Evolutionary conservation across 805 yeast species (phyloP), one percentile per base, ranked within the genome.

Genomic region (Lachancea fermentati): DNA sequence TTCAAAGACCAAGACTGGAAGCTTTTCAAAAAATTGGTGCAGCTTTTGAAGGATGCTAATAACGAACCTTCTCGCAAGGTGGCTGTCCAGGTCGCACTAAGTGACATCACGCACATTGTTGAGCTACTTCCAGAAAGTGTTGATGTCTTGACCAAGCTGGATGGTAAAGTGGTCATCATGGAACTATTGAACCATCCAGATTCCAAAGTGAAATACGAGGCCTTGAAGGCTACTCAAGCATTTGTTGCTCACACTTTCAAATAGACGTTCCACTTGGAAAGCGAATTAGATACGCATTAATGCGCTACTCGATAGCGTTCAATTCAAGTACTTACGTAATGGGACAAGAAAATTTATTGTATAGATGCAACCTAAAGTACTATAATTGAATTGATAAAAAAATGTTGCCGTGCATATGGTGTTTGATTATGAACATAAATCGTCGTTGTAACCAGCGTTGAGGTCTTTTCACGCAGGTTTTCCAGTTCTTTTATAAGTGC

Each of bases 171-270:
- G 16, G 76, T 78, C 60, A 77, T 93, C 42, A 91, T 93, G 97
- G 75, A 76, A 46, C 71, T 88, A 48, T 79, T 93, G 78, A 79
- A 76, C 55, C 78, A 80, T 43, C 76, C 81, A 31, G 89, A 88
- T 60, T 75, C 89, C 16, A 93, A 86, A 58, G 89, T 93, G 50
- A 85, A 91, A 60, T 93, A 83, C 60, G 96, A 91, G 68, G 97
- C 97, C 2, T 75, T 93, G 57, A 86, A 85, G 62, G 88, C 97
- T 3, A 86, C 96, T n/a, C 98, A 93, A 68, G 76, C 81, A 42
- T 77, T 93, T 54, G 94, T 93, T 39, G 87, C 96, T 3, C 87
- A 86, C 56, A 73, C 82, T n/a, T 75, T 82, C 50, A 73, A 67
- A 46, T 64, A 49, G 45, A 11, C n/a, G 7, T 8, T 6, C 26